phyloP scores from a whole-genome alignment of 2,329 filamentous ascomycete species.

The Podosphaera xanthii region DNA sequence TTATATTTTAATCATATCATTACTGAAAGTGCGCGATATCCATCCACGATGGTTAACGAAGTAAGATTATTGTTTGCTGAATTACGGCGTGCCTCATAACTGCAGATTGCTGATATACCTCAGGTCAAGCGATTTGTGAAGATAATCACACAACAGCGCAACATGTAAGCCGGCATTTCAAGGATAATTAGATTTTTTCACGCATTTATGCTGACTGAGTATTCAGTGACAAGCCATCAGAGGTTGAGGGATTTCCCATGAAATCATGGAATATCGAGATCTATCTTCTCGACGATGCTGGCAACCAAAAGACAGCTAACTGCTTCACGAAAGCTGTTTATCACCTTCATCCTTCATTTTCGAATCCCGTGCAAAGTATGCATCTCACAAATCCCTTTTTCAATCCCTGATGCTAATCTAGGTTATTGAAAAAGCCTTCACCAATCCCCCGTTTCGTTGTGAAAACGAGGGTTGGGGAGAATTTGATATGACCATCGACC shows the following conservation, averaged over 20 bases:
- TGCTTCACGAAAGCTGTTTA: slow-evolving; percentile 87
- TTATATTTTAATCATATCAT: too few relatives aligned
- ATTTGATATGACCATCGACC: slow-evolving; percentile 79
- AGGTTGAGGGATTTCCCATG: slow-evolving; percentile 75
- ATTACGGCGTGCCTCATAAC: not conserved
- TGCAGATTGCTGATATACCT: not conserved
- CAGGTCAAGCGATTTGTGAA: slow-evolving; percentile 70
- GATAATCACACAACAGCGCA: slow-evolving; percentile 76
- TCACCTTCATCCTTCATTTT: slow-evolving; percentile 84
- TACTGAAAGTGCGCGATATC: too few relatives aligned
- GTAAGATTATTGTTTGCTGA: slow-evolving; percentile 7
- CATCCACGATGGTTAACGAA: slow-evolving; percentile 15
- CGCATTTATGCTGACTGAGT: not conserved
- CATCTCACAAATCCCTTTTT: slow-evolving; percentile 6
- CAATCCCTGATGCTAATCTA: not conserved
- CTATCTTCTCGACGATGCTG: slow-evolving; percentile 63
- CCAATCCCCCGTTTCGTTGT: slow-evolving; percentile 69
- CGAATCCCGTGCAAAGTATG: slow-evolving; percentile 65
- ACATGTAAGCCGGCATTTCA: slow-evolving; percentile 22
- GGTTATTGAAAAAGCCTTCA: slow-evolving; percentile 34
- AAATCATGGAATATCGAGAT: slow-evolving; percentile 79
- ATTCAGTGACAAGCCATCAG: slow-evolving; percentile 52
- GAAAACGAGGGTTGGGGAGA: slow-evolving; percentile 95
- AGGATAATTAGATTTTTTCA: not conserved
- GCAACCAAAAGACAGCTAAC: slow-evolving; percentile 59